Conservation (phyloP, 2,329 filamentous ascomycete genomes). For the Microdochium paspali region DNA sequence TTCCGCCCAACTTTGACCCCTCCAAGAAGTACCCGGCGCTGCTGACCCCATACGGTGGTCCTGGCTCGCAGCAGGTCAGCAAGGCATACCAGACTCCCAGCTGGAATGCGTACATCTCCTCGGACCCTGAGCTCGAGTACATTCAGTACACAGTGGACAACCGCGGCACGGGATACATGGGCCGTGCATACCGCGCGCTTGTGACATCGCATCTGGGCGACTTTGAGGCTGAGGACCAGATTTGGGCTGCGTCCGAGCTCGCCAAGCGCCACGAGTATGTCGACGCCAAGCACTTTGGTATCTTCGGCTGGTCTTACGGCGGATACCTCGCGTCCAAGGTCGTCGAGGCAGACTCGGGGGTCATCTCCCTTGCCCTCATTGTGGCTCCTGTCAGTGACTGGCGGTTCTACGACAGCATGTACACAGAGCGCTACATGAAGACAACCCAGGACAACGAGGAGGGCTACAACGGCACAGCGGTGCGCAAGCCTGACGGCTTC, state of each 20-base stretch:
- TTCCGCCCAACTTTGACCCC: conserved; percentile 55
- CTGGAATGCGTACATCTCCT: conserved; percentile 56
- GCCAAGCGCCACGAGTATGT: conserved; percentile 40
- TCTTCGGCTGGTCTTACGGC: conserved; percentile 62
- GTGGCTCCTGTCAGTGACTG: conserved; percentile 60
- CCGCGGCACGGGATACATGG: conserved; percentile 56
- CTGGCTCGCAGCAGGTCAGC: conserved; percentile 50
- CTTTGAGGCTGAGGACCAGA: conserved; percentile 56
- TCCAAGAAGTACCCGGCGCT: conserved; percentile 56
- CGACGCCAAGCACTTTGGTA: conserved; percentile 49
- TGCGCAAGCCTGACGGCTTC: conserved; percentile 50
- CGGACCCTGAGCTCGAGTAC: conserved; percentile 58
- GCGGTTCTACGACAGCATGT: conserved; percentile 63
- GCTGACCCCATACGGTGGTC: conserved; percentile 60
- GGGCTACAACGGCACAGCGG: conserved; percentile 52
- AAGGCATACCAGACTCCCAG: conserved; percentile 45
- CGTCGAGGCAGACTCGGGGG: conserved; percentile 49
- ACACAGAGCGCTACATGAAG: conserved; percentile 68
- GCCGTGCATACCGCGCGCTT: conserved; percentile 49
- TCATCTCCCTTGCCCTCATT: conserved; percentile 53
- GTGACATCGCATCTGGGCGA: conserved; percentile 52
- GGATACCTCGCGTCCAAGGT: conserved; percentile 60
- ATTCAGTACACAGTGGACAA: conserved; percentile 61
- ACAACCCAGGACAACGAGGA: conserved; percentile 42
- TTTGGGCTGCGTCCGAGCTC: conserved; percentile 54